Percentiles rank a stretch among this genome's conserved stretches.
phyloP scores from a whole-genome alignment of 257 asterid genomes.

The Rhazya stricta region DNA sequence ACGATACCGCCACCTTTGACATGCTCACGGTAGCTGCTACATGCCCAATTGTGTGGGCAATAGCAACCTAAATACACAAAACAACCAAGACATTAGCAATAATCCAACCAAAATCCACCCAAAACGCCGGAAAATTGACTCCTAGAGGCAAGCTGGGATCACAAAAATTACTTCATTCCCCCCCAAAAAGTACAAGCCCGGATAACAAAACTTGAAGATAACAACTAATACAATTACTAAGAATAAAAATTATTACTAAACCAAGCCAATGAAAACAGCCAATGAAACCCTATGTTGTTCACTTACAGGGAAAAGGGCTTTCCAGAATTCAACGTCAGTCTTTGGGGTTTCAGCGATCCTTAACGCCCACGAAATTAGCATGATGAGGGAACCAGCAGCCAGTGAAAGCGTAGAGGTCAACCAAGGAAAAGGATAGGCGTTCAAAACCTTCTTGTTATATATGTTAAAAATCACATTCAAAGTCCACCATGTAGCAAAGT shows the following conservation, averaged over 20 bases:
- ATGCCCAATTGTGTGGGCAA: conserved; percentile 98
- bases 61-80: conserved; percentile 61
- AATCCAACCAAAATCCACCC: conserved; percentile 20
- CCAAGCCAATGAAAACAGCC: background rate
- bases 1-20: conserved; percentile 98
- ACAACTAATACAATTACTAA: background rate
- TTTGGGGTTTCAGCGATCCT: conserved; percentile 81
- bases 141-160: conserved; percentile 17
- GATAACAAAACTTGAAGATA: background rate
- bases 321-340: conserved; percentile 98
- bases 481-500: conserved; percentile 94
- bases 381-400: conserved; percentile 88
- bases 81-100: background rate
- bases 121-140: background rate
- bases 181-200: conserved; percentile 6
- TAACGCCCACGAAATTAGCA: conserved; percentile 80
- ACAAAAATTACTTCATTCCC: conserved; percentile 6
- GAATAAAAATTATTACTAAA: background rate
- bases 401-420: conserved; percentile 83
- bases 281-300: conserved; percentile 10
- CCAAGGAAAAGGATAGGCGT: conserved; percentile 89
- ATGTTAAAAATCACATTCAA: conserved; percentile 87
- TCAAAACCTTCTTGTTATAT: conserved; percentile 87
- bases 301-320: conserved; percentile 83
- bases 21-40: conserved; percentile 98